A percentile compares a stretch with the other conserved stretches of the same genome.
Evolutionary conservation across 1,284 basidiomycete species (phyloP).

Genomic region (Microstroma glucosiphilum): DNA sequence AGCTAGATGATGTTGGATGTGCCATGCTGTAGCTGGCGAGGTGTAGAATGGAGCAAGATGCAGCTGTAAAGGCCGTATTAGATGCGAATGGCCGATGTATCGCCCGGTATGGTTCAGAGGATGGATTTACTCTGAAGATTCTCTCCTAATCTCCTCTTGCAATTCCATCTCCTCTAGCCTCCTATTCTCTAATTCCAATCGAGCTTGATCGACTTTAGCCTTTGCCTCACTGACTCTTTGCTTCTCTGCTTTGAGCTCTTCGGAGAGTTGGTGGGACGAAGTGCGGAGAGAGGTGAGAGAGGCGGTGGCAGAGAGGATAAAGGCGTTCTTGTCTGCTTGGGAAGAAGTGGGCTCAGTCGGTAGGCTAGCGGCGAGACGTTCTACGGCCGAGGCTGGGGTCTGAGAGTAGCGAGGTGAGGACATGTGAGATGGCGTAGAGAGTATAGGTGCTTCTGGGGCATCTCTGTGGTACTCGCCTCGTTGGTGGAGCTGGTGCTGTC

Average conservation of each 20-base stretch:
- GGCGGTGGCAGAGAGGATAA: not conserved
- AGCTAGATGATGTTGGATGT: no score
- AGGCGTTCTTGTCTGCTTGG: not conserved
- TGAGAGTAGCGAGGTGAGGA: not conserved
- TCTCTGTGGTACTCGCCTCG: no score
- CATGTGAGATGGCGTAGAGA: not conserved
- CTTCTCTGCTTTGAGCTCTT: not conserved
- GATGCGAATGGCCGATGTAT: no score
- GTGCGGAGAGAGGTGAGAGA: not conserved
- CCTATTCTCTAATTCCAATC: not conserved
- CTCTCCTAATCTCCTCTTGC: not conserved
- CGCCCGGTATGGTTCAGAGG: no score
- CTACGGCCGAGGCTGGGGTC: not conserved
- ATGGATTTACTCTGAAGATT: not conserved
- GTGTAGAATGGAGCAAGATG: no score
- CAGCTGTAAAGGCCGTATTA: no score
- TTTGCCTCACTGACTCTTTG: not conserved
- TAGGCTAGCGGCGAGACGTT: not conserved
- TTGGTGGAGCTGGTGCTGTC: no score
- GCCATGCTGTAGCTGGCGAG: no score
- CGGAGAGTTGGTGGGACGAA: not conserved
- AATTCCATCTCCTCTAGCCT: conserved; percentile 2
- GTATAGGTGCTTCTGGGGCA: no score
- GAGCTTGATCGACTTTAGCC: not conserved
- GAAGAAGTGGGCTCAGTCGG: not conserved